A percentile compares a stretch with the other conserved stretches of the same genome.
phyloP scores from a whole-genome alignment of 345 rosid genomes.

The Citrus sp. region DNA sequence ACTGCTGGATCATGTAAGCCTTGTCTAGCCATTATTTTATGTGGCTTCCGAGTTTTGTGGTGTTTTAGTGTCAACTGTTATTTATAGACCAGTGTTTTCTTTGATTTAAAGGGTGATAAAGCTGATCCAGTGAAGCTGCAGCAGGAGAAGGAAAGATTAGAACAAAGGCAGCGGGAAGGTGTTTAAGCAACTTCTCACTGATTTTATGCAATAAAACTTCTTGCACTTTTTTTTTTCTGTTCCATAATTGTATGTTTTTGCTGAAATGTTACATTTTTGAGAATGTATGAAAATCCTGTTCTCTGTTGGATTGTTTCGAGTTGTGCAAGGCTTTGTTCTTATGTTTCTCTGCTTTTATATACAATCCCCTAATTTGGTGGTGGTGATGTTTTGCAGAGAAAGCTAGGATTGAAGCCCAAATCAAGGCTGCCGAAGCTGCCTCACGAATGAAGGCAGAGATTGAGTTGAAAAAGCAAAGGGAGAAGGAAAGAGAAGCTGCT shows the following conservation, averaged over 20 bases:
- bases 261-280: neutral
- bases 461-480: conserved; percentile 56
- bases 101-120: conserved; percentile 50
- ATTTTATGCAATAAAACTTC: neutral
- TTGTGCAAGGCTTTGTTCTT: neutral
- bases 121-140: conserved; percentile 54
- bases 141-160: conserved; percentile 65
- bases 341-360: neutral
- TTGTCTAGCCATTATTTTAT: neutral
- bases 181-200: neutral
- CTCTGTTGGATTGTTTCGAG: neutral
- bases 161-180: conserved; percentile 78
- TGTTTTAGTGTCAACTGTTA: neutral
- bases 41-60: neutral
- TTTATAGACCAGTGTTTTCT: neutral
- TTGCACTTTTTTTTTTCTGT: neutral
- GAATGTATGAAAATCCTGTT: neutral
- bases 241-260: neutral
- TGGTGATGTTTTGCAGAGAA: conserved; percentile 42
- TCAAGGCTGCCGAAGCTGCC: conserved; percentile 64
- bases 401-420: conserved; percentile 69
- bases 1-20: conserved; percentile 54
- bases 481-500: conserved; percentile 68
- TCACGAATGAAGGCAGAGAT: conserved; percentile 41
- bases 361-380: neutral